Evolutionary conservation across 2,329 filamentous ascomycete genomes (phyloP).

Genomic region (Cercospora canescens): DNA sequence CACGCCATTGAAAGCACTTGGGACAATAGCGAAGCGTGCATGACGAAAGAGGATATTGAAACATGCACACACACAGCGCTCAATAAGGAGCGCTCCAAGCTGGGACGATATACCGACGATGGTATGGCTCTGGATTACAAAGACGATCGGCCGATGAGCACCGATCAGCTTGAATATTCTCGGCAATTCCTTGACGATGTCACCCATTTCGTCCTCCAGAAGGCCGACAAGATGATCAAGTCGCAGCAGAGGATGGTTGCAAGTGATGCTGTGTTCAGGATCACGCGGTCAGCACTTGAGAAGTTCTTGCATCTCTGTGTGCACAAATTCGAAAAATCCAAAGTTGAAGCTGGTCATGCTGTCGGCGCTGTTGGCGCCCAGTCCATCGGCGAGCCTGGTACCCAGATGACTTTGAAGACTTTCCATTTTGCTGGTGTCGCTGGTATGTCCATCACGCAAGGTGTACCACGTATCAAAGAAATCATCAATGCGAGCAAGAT

Average conservation of each 20-base stretch:
- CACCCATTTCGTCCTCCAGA: constrained; percentile 61
- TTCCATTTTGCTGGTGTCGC: constrained; percentile 99
- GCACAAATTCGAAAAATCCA: constrained; percentile 85
- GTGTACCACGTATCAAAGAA: constrained; percentile 99
- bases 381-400: constrained; percentile 96
- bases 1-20: constrained; percentile 76
- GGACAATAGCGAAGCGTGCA: constrained; percentile 70
- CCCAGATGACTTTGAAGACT: constrained; percentile 98
- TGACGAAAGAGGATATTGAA: constrained; percentile 74
- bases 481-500: constrained; percentile 97
- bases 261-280: constrained; percentile 71
- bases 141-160: constrained; percentile 69
- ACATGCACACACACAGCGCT: constrained; percentile 68
- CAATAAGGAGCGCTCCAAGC: constrained; percentile 64
- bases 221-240: constrained; percentile 31
- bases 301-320: constrained; percentile 81
- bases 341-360: constrained; percentile 90
- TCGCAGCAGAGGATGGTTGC: constrained; percentile 27
- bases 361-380: constrained; percentile 96
- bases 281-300: constrained; percentile 68
- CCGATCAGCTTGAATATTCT: constrained; percentile 66
- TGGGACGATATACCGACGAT: constrained; percentile 40
- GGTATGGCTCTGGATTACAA: constrained; percentile 60
- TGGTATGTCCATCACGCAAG: constrained; percentile 98
- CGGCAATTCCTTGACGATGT: constrained; percentile 80